These are phyloP conservation scores for Breviolum minutum DNA, from an alignment of 73 alveolate genomes.

Conservation along the genomic window DNA sequence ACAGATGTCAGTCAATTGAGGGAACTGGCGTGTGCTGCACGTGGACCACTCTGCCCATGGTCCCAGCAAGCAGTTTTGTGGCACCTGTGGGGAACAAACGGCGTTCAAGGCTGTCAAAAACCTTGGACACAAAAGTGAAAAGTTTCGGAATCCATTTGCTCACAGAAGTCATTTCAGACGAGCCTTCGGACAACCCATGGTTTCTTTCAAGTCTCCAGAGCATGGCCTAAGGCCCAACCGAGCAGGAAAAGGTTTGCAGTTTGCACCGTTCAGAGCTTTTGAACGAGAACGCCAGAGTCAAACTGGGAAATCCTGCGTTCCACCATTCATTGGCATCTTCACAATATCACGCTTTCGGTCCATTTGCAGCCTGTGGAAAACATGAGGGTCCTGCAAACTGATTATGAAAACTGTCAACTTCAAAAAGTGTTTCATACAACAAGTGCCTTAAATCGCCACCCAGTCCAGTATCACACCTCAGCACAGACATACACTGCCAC, in stretches of 20 bases:
- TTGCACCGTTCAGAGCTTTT: neutral
- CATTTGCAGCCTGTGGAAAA: constrained; percentile 75
- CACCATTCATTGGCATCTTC: constrained; percentile 95
- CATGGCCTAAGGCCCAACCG: constrained; percentile 52
- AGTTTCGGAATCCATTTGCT: neutral
- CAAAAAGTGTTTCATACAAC: neutral
- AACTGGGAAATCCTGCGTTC: neutral
- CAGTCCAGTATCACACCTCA: constrained; percentile 10
- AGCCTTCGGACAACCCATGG: constrained; percentile 71
- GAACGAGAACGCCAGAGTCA: neutral
- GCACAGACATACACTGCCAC: neutral
- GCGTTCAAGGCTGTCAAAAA: neutral
- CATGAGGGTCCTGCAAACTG: neutral
- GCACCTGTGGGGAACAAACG: neutral
- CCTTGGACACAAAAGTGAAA: neutral
- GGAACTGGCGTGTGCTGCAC: constrained; percentile 46
- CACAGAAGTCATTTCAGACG: neutral
- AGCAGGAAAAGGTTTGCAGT: too few relatives aligned
- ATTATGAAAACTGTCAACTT: neutral
- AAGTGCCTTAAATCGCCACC: constrained; percentile 41
- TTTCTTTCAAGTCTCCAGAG: constrained; percentile 72
- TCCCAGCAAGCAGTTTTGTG: constrained; percentile 65
- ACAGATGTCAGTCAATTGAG: neutral
- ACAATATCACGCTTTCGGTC: constrained; percentile 79
- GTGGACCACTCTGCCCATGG: constrained; percentile 87